Evolutionary conservation across 352 stramenopile species (phyloP).

Genomic region (Globisporangium abappressorium): DNA sequence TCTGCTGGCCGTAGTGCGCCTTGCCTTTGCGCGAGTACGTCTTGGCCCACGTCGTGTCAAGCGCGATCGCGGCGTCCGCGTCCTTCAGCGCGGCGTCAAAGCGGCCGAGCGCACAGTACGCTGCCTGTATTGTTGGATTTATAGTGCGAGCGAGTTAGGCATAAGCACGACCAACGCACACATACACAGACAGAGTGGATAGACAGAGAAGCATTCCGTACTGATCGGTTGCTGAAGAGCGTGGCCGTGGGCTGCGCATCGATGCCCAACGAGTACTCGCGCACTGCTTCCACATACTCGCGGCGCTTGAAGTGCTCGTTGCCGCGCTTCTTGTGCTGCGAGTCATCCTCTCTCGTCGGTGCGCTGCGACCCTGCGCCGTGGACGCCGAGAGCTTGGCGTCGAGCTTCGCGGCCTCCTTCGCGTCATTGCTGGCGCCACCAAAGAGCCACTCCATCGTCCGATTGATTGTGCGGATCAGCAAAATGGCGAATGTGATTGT

Average conservation of each 20-base stretch:
- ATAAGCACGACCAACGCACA: background rate
- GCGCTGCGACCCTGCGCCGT: conserved; percentile 61
- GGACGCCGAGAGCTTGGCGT: conserved; percentile 51
- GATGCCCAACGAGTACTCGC: conserved; percentile 67
- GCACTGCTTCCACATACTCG: conserved; percentile 48
- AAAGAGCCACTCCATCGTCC: conserved; percentile 66
- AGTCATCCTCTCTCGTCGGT: conserved; percentile 59
- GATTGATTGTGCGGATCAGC: background rate
- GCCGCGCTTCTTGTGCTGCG: conserved; percentile 57
- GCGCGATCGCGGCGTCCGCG: conserved; percentile 51
- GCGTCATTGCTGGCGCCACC: conserved; percentile 13
- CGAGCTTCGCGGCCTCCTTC: conserved; percentile 23
- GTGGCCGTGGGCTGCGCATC: conserved; percentile 51
- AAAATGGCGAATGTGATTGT: background rate
- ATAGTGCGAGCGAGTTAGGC: background rate
- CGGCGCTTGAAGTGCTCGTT: conserved; percentile 65
- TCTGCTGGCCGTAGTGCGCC: conserved; percentile 61
- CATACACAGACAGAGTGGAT: background rate
- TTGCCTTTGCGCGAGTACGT: conserved; percentile 80
- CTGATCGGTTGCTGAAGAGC: conserved; percentile 76
- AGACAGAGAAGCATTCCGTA: conserved; percentile 8
- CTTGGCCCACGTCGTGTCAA: conserved; percentile 72
- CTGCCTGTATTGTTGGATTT: conserved; percentile 24
- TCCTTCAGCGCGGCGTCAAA: conserved; percentile 54
- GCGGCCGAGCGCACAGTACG: conserved; percentile 55